phyloP scores from a whole-genome alignment of 2,329 filamentous ascomycete species.

The Zasmidium citrigriseum region DNA sequence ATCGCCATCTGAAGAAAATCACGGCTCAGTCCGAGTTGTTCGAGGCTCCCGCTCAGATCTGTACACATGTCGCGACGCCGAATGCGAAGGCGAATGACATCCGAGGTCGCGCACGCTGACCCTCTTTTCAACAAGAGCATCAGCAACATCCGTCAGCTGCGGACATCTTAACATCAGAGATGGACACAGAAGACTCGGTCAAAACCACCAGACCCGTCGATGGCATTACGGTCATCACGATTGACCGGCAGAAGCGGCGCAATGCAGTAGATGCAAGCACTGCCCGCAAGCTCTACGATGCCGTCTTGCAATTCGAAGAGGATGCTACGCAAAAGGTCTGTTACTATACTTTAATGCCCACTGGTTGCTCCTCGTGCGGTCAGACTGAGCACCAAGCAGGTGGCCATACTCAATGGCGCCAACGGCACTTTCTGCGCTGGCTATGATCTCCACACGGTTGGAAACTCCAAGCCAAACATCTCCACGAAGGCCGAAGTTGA shows the following conservation, averaged over 20 bases:
- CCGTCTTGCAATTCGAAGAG: slow-evolving; percentile 53
- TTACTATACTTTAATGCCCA: neutral
- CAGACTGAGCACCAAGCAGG: neutral
- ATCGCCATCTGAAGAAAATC: too few species aligned
- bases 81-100: too few species aligned
- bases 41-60: too few species aligned
- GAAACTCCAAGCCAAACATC: slow-evolving; percentile 20
- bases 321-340: slow-evolving; percentile 53
- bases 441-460: slow-evolving; percentile 53
- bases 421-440: slow-evolving; percentile 56
- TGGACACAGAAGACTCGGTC: slow-evolving; percentile 22
- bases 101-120: too few species aligned
- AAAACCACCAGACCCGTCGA: slow-evolving; percentile 20
- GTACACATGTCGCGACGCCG: too few species aligned
- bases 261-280: slow-evolving; percentile 57
- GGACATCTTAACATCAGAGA: too few species aligned
- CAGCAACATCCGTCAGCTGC: too few species aligned
- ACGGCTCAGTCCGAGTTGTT: too few species aligned
- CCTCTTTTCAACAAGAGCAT: too few species aligned
- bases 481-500: slow-evolving; percentile 8
- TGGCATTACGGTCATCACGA: slow-evolving; percentile 58
- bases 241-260: slow-evolving; percentile 52
- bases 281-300: slow-evolving; percentile 49
- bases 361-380: neutral
- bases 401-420: slow-evolving; percentile 47